These are phyloP conservation scores for Brassica hybrid DNA, from an alignment of 441 rosid species.

Conservation along the genomic window DNA sequence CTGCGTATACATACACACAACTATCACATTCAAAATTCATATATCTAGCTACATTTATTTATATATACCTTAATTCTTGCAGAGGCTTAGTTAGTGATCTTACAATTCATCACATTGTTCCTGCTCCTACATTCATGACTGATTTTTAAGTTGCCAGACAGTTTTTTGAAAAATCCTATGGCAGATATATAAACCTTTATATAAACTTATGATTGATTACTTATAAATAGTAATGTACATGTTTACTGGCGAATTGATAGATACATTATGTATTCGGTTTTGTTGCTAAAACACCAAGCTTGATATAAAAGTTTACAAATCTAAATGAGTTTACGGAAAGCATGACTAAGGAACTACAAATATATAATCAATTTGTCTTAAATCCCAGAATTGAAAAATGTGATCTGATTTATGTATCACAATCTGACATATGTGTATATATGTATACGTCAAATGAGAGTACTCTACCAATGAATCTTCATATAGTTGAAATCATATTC, in stretches of 20 bases:
- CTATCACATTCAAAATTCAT: neutral
- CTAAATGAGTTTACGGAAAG: neutral
- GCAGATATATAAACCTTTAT: too few relatives aligned
- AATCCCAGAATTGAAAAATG: conserved; percentile 1
- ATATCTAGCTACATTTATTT: conserved; percentile 26
- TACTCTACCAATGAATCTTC: neutral
- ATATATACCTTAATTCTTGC: conserved; percentile 33
- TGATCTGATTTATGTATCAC: neutral
- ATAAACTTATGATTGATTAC: neutral
- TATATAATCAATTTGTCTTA: neutral
- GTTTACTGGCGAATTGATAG: neutral
- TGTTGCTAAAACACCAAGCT: conserved; percentile 13
- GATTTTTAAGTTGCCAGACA: neutral
- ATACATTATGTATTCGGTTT: neutral
- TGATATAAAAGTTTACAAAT: neutral
- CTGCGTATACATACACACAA: conserved; percentile 4
- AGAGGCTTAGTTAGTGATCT: conserved; percentile 28
- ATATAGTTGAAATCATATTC: conserved; percentile 8
- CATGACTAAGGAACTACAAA: neutral
- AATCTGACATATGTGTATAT: neutral
- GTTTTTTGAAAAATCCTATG: neutral
- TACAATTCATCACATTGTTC: conserved; percentile 23
- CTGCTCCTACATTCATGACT: conserved; percentile 27
- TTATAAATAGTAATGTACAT: neutral
- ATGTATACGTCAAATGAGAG: neutral